These are phyloP conservation scores for Dillenia turbinata DNA, from an alignment of 164 flowering plant genomes.

Conservation along the genomic window DNA sequence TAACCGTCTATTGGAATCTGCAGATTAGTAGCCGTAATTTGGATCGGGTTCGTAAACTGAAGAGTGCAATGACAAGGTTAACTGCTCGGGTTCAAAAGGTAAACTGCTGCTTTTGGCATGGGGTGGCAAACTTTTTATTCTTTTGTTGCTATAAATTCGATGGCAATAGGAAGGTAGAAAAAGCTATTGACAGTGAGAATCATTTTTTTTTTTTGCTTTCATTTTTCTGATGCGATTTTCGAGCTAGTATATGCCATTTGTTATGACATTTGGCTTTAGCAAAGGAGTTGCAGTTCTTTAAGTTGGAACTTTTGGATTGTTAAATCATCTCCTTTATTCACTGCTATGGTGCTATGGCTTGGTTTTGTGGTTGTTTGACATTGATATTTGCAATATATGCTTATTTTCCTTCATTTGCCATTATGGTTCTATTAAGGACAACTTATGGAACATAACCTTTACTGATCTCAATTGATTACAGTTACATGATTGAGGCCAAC, in stretches of 20 bases:
- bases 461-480: too few species aligned
- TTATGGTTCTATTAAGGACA: too few species aligned
- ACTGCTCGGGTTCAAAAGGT: slow-evolving; percentile 97
- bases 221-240: neutral
- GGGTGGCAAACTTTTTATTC: neutral
- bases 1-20: slow-evolving; percentile 11
- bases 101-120: neutral
- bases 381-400: too few species aligned
- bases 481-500: too few species aligned
- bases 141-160: neutral
- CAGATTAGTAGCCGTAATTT: slow-evolving; percentile 96
- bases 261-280: neutral
- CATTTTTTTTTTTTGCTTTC: neutral
- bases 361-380: too few species aligned
- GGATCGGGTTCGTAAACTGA: slow-evolving; percentile 92
- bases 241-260: too few species aligned
- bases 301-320: too few species aligned
- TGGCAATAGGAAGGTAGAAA: neutral
- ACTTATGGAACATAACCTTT: too few species aligned
- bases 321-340: too few species aligned
- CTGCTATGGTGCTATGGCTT: too few species aligned
- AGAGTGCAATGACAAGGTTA: slow-evolving; percentile 96
- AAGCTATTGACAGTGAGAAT: neutral
- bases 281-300: neutral
- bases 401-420: too few species aligned